Percentiles rank a stretch among this genome's conserved stretches.
These are phyloP conservation scores for Populus hybrid DNA, from an alignment of 441 rosid species.

Conservation along the genomic window DNA sequence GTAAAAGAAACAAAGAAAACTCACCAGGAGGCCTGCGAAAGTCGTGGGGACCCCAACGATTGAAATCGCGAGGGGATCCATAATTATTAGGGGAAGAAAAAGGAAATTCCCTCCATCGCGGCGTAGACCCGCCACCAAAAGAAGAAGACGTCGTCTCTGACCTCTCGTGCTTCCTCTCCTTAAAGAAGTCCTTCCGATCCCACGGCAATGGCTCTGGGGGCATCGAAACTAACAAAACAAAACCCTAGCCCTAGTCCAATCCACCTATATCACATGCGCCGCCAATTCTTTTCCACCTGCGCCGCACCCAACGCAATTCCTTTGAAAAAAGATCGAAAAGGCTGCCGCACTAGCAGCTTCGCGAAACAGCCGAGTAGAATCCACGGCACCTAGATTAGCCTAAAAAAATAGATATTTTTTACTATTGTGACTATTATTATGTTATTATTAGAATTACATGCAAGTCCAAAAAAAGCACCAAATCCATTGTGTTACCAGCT, in stretches of 20 bases:
- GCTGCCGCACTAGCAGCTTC: background rate
- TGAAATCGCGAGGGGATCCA: constrained; percentile 44
- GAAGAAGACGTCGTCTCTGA: constrained; percentile 42
- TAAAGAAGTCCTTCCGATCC: constrained; percentile 87
- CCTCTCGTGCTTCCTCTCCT: constrained; percentile 91
- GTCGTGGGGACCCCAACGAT: constrained; percentile 49
- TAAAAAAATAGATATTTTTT: background rate
- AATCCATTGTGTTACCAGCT: background rate
- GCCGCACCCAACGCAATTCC: constrained; percentile 7
- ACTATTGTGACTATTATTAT: background rate
- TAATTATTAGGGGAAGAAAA: constrained; percentile 40
- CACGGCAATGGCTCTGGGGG: constrained; percentile 90
- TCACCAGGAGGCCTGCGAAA: constrained; percentile 79
- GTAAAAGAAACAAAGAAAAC: background rate
- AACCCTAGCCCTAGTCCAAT: constrained; percentile 23
- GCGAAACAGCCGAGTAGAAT: background rate
- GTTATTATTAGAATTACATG: background rate
- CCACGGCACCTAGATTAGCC: constrained; percentile 1
- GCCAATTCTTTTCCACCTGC: background rate
- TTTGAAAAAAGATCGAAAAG: constrained; percentile 3
- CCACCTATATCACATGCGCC: constrained; percentile 1
- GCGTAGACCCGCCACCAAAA: constrained; percentile 35
- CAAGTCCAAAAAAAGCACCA: background rate
- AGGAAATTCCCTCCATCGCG: constrained; percentile 80
- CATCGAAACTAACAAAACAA: constrained; percentile 61